Percentiles rank a stretch among this genome's conserved stretches.
These are phyloP conservation scores for Lactifluus rugatus DNA, from an alignment of 768 basidiomycete species.

Conservation along the genomic window DNA sequence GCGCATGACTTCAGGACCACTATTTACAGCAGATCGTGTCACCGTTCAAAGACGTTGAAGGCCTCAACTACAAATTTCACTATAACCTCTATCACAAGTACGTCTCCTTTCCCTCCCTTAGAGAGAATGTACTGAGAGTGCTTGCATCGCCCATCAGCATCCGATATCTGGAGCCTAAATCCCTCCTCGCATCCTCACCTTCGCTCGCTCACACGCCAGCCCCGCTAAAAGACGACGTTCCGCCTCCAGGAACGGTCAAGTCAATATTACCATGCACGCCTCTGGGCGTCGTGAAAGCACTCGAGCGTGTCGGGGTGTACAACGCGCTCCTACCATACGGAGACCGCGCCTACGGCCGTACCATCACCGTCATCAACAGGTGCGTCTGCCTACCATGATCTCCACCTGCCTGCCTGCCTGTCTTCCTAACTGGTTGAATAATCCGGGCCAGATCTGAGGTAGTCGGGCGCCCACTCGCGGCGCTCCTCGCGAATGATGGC, in stretches of 20 bases:
- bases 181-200: conserved; percentile 42
- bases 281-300: conserved; percentile 88
- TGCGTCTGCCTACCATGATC: conserved; percentile 27
- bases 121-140: not conserved
- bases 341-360: conserved; percentile 89
- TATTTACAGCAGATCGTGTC: conserved; percentile 97
- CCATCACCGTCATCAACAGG: conserved; percentile 92
- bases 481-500: conserved; percentile 91
- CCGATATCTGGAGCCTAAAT: conserved; percentile 79
- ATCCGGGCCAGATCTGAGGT: conserved; percentile 68
- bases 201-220: conserved; percentile 24
- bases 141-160: conserved; percentile 51
- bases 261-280: conserved; percentile 97
- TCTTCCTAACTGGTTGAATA: too few species aligned
- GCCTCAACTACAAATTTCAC: conserved; percentile 91
- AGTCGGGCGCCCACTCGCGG: conserved; percentile 93
- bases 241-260: conserved; percentile 83
- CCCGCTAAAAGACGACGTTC: conserved; percentile 40
- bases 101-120: conserved; percentile 18
- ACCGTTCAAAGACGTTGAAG: conserved; percentile 95
- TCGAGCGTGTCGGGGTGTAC: conserved; percentile 88
- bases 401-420: not conserved
- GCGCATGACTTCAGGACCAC: conserved; percentile 56
- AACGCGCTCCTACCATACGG: conserved; percentile 89
- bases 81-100: conserved; percentile 94